A percentile compares a stretch with the other conserved stretches of the same genome.
These are phyloP conservation scores for Sugiyamaella grinbergsii DNA, from an alignment of 1,139 yeast species.

Conservation along the genomic window DNA sequence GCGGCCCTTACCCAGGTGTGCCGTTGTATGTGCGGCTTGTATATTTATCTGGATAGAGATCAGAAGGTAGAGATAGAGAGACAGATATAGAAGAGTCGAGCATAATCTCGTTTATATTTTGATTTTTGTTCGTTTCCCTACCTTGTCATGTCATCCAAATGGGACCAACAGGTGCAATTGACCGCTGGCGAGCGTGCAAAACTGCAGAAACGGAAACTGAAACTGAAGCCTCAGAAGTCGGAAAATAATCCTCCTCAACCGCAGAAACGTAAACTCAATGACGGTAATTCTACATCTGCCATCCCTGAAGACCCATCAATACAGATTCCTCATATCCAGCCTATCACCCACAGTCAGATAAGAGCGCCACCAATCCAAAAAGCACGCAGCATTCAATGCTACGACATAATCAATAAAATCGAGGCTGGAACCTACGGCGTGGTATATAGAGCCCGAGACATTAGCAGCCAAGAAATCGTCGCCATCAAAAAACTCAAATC, in stretches of 20 bases:
- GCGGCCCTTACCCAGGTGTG: no score
- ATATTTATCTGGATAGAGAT: no score
- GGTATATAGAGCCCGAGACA: constrained; percentile 54
- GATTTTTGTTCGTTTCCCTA: no score
- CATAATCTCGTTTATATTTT: no score
- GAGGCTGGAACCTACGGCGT: constrained; percentile 53
- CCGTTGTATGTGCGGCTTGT: no score
- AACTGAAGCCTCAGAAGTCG: no score
- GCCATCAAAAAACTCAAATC: constrained; percentile 62
- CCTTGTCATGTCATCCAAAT: constrained; percentile 5
- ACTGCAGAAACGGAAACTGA: constrained; percentile 5
- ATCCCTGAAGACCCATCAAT: no score
- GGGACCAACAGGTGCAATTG: constrained; percentile 11
- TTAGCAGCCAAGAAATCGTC: constrained; percentile 53
- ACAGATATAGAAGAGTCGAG: no score
- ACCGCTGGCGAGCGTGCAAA: constrained; percentile 10
- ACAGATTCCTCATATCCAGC: no score
- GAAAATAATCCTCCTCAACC: no score
- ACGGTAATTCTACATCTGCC: no score
- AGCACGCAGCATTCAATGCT: constrained; percentile 21
- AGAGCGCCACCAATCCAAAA: constrained; percentile 7
- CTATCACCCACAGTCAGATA: not conserved
- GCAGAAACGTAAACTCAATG: not conserved
- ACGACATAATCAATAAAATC: constrained; percentile 36
- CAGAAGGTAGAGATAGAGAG: no score